Base-by-base conservation (phyloP, 1,139 yeast genomes). In the Blastobotrys apis region DNA sequence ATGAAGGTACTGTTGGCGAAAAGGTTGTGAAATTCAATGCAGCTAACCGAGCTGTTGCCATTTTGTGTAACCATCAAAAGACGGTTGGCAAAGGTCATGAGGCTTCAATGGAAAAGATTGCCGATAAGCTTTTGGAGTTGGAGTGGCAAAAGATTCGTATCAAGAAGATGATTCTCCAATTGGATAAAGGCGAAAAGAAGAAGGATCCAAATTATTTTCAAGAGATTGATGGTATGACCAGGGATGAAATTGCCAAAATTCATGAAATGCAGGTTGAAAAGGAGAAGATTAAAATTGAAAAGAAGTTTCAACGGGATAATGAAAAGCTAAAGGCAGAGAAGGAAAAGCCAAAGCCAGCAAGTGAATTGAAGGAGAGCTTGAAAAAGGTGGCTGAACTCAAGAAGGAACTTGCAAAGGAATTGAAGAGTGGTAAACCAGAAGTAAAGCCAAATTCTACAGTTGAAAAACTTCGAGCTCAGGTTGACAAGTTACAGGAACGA, bases 41-140 rank as follows among this genome's bases (percentile, higher is more conserved):
- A 12, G 97, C 97, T 3, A 90, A 90, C 63, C 78, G 97, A 64
- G 83, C 92, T 2, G 97, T 90, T 51, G 97, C 97, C 9, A 87
- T 90, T 51, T 72, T 90, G 58, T 90, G 97, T 84, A 90, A 90
- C 73, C 97, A 90, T 75, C 97, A 90, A 73, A 82, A 96, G 67
- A 79, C 95, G 21, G 90, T 88, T 17, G 78, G 90, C 47, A 88
- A 88, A 62, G 79, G 79, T 5, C 97, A 90, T 61, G 92, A 85
- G 33, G 76, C 78, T 16, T 74, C 88, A 4, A 85, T 90, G 45
- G 87, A 80, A 52, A 86, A 81, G 61, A 86, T 87, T 43, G 78
- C 72, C 52, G 95, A 84, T 46, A 80, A 75, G 57, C 75, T 90
- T 48, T 75, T 79, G 56, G 97, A 88, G 67, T 71, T 86, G 66